Conservation (phyloP, 2,329 filamentous ascomycete genomes). For the Chaetomium globosum region DNA sequence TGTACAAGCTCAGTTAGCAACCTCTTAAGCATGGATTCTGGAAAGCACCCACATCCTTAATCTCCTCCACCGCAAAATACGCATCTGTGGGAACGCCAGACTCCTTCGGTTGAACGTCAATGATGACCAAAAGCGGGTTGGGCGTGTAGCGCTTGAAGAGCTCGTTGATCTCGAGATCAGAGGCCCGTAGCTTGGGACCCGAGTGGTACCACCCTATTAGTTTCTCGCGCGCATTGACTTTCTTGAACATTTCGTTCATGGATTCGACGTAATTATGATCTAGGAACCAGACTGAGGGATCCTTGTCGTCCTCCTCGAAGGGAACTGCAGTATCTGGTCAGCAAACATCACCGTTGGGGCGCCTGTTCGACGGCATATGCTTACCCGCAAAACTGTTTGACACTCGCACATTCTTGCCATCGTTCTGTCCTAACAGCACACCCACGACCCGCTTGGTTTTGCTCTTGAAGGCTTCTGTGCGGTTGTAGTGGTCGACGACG, state of each 20-base stretch:
- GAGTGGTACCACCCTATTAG: constrained; percentile 99
- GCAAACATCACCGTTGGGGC: constrained; percentile 18
- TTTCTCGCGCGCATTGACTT: constrained; percentile 98
- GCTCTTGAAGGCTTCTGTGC: constrained; percentile 84
- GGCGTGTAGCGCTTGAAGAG: constrained; percentile 99
- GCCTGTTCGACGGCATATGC: constrained; percentile 33
- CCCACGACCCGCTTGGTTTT: constrained; percentile 85
- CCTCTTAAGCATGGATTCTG: background rate
- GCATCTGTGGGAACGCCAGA: constrained; percentile 97
- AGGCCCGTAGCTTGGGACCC: constrained; percentile 92
- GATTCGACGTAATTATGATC: constrained; percentile 99
- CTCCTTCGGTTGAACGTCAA: constrained; percentile 97
- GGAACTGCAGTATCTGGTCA: constrained; percentile 61
- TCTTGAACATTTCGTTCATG: constrained; percentile 99
- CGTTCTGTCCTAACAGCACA: constrained; percentile 91
- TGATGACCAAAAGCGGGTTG: constrained; percentile 93
- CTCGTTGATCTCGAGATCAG: constrained; percentile 98
- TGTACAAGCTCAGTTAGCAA: constrained; percentile 45
- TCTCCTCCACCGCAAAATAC: constrained; percentile 98
- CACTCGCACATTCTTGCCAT: constrained; percentile 92
- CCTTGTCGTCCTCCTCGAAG: constrained; percentile 98
- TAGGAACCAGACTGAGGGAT: constrained; percentile 97
- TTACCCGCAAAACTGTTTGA: constrained; percentile 98
- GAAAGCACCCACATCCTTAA: constrained; percentile 80
- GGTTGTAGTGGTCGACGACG: constrained; percentile 96